These are phyloP conservation scores for Chlamydomonas sp. DNA, from an alignment of 139 green algal species.

Conservation along the genomic window DNA sequence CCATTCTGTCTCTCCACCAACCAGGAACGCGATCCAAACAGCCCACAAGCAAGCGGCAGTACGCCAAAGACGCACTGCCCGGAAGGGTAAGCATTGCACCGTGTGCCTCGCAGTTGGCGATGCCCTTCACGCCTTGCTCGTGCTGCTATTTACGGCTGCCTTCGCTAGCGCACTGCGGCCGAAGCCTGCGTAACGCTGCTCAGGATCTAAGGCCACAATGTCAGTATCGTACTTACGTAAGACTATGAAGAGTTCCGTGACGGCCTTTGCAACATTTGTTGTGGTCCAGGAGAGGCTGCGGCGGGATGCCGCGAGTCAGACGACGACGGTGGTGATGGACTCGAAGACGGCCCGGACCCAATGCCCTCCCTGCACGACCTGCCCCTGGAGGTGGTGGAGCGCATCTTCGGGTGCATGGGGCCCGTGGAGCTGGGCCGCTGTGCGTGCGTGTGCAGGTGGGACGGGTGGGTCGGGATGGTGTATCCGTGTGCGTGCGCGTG, in stretches of 20 bases:
- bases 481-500: slow-evolving; percentile 22
- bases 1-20: neutral
- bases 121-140: too few relatives aligned
- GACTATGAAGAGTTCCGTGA: too few relatives aligned
- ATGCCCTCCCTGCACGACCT: slow-evolving; percentile 8
- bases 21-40: neutral
- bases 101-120: too few relatives aligned
- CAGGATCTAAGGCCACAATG: too few relatives aligned
- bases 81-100: neutral
- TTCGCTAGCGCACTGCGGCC: too few relatives aligned
- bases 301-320: neutral
- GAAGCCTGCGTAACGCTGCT: too few relatives aligned
- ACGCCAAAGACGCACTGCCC: neutral
- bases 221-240: too few relatives aligned
- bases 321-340: neutral
- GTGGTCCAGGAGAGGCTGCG: too few relatives aligned
- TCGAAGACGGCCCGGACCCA: neutral
- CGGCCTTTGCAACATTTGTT: too few relatives aligned
- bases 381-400: slow-evolving; percentile 26
- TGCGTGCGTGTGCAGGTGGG: slow-evolving; percentile 34
- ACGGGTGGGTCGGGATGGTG: too few relatives aligned
- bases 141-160: too few relatives aligned
- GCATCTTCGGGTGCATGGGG: slow-evolving; percentile 11
- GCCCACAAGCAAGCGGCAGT: slow-evolving; percentile 4
- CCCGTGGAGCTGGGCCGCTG: slow-evolving; percentile 17